Conservation (phyloP, 495 filamentous ascomycete species). For the Diplogelasinospora grovesii region DNA sequence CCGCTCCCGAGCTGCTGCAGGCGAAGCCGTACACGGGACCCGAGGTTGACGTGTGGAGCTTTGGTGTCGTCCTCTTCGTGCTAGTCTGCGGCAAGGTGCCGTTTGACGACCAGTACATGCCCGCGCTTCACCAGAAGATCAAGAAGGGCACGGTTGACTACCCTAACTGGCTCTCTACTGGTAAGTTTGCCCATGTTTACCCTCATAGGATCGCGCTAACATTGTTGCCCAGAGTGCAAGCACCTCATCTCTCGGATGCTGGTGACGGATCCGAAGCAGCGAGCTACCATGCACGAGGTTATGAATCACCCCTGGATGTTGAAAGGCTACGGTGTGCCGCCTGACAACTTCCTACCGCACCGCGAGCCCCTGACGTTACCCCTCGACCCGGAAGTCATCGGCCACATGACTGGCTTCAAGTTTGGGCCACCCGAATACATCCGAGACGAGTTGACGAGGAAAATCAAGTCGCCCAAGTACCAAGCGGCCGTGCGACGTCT, state of each 20-base stretch:
- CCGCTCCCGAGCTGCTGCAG: constrained; percentile 89
- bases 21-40: constrained; percentile 92
- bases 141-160: constrained; percentile 97
- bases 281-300: constrained; percentile 83
- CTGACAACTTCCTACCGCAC: constrained; percentile 81
- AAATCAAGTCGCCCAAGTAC: constrained; percentile 87
- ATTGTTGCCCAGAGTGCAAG: constrained; percentile 64
- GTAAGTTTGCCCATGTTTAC: constrained; percentile 42
- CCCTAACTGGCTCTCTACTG: constrained; percentile 81
- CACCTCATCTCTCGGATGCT: constrained; percentile 93
- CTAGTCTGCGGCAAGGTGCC: constrained; percentile 97
- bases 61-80: constrained; percentile 98
- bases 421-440: constrained; percentile 86
- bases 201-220: constrained; percentile 22
- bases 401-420: constrained; percentile 97
- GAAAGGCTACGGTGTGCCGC: constrained; percentile 79
- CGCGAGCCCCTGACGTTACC: constrained; percentile 82
- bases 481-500: constrained; percentile 64
- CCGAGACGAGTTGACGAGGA: constrained; percentile 67
- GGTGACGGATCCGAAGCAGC: constrained; percentile 84
- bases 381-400: constrained; percentile 73
- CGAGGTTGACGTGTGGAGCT: constrained; percentile 98
- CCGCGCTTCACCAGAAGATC: constrained; percentile 96
- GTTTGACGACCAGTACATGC: constrained; percentile 99
- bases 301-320: constrained; percentile 97